Conservation (phyloP, 352 stramenopile genomes). For the Lagenidium giganteum region DNA sequence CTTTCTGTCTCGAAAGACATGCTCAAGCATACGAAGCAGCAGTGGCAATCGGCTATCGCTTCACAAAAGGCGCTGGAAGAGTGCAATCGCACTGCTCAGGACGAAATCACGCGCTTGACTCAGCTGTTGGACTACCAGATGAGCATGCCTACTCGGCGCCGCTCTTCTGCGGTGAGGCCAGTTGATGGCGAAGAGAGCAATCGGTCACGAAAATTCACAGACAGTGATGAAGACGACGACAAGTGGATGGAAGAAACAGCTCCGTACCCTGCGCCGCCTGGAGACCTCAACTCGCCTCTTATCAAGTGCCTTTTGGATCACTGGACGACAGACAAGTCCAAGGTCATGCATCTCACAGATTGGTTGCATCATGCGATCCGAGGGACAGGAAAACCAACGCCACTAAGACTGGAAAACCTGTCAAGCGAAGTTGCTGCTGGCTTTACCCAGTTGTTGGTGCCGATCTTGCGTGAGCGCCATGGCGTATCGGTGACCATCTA, state of each 20-base stretch:
- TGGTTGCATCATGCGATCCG: conserved; percentile 29
- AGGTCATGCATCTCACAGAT: conserved; percentile 18
- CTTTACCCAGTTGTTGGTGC: conserved; percentile 29
- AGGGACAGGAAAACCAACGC: conserved; percentile 13
- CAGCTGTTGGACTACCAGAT: conserved; percentile 19
- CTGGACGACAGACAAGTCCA: conserved; percentile 29
- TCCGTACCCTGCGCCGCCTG: conserved; percentile 25
- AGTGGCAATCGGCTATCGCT: conserved; percentile 21
- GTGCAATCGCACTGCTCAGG: conserved; percentile 16
- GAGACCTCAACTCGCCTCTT: conserved; percentile 29
- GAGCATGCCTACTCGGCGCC: background rate
- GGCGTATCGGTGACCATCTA: conserved; percentile 26
- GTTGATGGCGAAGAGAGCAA: conserved; percentile 2
- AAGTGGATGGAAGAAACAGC: conserved; percentile 25
- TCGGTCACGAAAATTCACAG: background rate
- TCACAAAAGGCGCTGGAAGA: conserved; percentile 27
- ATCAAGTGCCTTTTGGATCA: conserved; percentile 30
- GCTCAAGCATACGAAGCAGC: conserved; percentile 21
- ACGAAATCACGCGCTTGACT: conserved; percentile 18
- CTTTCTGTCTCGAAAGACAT: conserved; percentile 12
- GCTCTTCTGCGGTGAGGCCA: background rate
- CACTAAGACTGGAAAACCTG: conserved; percentile 22
- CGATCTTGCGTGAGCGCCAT: conserved; percentile 27
- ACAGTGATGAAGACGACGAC: conserved; percentile 8
- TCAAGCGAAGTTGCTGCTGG: conserved; percentile 29